Conservation (phyloP, 345 rosid species). For the Citrus hindsii region DNA sequence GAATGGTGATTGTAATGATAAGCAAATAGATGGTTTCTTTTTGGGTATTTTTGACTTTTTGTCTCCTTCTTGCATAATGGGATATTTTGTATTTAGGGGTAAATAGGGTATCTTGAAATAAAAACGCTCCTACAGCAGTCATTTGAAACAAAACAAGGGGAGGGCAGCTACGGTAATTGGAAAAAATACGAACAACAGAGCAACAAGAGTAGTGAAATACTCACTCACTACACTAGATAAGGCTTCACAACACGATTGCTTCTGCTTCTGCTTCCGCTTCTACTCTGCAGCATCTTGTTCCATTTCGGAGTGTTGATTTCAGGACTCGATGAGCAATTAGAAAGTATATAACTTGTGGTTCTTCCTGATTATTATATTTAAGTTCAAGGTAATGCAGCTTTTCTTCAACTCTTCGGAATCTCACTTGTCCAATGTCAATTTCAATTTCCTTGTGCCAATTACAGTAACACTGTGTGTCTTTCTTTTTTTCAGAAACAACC, state of each 20-base stretch:
- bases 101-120: no score
- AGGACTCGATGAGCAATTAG: not conserved
- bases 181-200: not conserved
- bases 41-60: no score
- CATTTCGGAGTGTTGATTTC: not conserved
- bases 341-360: not conserved
- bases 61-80: no score
- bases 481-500: not conserved
- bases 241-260: not conserved
- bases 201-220: no score
- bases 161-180: not conserved
- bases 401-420: not conserved
- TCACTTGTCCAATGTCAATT: not conserved
- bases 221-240: not conserved
- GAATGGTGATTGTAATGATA: no score
- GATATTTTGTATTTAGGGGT: no score
- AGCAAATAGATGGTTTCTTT: no score
- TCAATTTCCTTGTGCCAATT: not conserved
- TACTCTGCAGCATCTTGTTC: not conserved
- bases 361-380: not conserved
- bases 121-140: not conserved
- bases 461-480: not conserved
- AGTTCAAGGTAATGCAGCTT: conserved; percentile 1
- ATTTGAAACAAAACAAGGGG: not conserved
- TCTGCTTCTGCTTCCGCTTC: not conserved